Evolutionary conservation across 2,329 filamentous ascomycete species (phyloP).

Genomic region (Neofusicoccum laricinum): DNA sequence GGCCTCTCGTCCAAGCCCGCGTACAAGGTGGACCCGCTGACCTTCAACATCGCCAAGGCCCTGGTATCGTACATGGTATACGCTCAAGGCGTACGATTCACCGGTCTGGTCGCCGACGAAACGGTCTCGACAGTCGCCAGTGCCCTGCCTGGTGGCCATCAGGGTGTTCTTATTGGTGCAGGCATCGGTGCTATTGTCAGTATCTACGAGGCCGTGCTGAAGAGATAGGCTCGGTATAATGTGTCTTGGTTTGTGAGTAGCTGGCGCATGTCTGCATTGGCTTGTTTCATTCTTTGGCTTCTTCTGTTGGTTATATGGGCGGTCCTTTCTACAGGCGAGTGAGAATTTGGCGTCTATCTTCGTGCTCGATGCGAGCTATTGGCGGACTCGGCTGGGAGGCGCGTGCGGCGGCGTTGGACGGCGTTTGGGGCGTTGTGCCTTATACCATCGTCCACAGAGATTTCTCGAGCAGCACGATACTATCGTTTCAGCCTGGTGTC

Average conservation of each 20-base stretch:
- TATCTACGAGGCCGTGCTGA: conserved; percentile 75
- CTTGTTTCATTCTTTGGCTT: conserved; percentile 4
- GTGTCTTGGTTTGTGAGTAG: not conserved
- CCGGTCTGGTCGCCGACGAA: conserved; percentile 58
- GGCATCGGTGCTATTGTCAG: conserved; percentile 66
- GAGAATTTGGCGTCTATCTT: conserved; percentile 1
- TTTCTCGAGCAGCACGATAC: not conserved
- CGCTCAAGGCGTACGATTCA: conserved; percentile 53
- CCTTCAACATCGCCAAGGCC: conserved; percentile 86
- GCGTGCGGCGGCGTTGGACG: conserved; percentile 21
- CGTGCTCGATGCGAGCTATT: conserved; percentile 3
- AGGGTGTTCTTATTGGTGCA: conserved; percentile 66
- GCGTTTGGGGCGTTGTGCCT: conserved; percentile 20
- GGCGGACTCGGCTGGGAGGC: not conserved
- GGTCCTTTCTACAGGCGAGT: conserved; percentile 1
- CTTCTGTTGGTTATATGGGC: not conserved
- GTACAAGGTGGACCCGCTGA: conserved; percentile 75
- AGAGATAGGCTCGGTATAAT: conserved; percentile 40
- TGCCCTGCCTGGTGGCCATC: conserved; percentile 69
- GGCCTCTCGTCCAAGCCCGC: conserved; percentile 37
- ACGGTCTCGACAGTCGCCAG: conserved; percentile 63
- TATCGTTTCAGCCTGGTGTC: not conserved
- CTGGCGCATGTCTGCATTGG: not conserved
- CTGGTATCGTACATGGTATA: conserved; percentile 80
- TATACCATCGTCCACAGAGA: conserved; percentile 18